Conservation (phyloP, 2,329 filamentous ascomycete species). For the Exophiala phaeomuriformis region DNA sequence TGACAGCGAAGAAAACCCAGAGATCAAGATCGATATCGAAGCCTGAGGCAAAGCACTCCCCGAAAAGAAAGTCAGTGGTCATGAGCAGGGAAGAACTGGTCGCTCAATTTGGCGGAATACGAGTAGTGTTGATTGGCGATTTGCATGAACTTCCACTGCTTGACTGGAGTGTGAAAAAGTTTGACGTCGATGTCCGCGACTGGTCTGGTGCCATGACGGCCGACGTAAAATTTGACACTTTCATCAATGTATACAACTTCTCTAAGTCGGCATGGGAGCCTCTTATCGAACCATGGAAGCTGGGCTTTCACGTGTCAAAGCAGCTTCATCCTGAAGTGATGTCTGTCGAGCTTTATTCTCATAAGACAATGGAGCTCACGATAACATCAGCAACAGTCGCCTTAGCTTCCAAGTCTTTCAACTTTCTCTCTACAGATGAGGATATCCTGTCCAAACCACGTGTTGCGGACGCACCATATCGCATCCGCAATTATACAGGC, state of each 20-base stretch:
- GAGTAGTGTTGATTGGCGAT: constrained; percentile 90
- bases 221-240: constrained; percentile 84
- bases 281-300: constrained; percentile 87
- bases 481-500: constrained; percentile 90
- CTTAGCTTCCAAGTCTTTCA: constrained; percentile 82
- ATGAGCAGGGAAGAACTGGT: constrained; percentile 71
- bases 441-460: constrained; percentile 91
- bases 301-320: constrained; percentile 82
- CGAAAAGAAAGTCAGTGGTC: constrained; percentile 43
- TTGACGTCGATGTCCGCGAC: constrained; percentile 74
- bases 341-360: constrained; percentile 77
- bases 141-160: constrained; percentile 90
- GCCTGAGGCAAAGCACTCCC: constrained; percentile 35
- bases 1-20: constrained; percentile 39
- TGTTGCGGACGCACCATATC: constrained; percentile 83
- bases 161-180: constrained; percentile 87
- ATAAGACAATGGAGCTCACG: constrained; percentile 85
- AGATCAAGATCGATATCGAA: constrained; percentile 42
- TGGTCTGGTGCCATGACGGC: constrained; percentile 86
- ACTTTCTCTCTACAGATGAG: constrained; percentile 80
- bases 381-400: constrained; percentile 91
- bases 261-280: constrained; percentile 98
- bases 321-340: constrained; percentile 67
- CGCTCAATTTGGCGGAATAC: constrained; percentile 78
- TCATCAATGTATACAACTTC: constrained; percentile 97